Evolutionary conservation across 805 yeast genomes (phyloP).

Genomic region (Candida tammaniensis): DNA sequence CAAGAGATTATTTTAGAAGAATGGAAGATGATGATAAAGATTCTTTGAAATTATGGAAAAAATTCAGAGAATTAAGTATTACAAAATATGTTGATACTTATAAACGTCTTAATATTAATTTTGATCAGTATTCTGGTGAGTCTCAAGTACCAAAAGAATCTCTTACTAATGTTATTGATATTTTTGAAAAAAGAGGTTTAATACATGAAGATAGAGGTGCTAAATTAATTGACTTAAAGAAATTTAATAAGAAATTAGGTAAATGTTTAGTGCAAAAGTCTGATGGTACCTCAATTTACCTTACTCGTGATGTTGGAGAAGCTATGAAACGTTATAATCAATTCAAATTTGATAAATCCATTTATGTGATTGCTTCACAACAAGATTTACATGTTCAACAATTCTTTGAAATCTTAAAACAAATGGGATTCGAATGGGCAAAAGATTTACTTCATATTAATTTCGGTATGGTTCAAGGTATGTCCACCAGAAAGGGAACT

Average conservation of each 20-base stretch:
- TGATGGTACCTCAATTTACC: constrained; percentile 91
- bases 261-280: constrained; percentile 89
- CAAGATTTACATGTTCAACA: constrained; percentile 95
- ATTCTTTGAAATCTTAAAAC: constrained; percentile 88
- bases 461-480: constrained; percentile 97
- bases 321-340: constrained; percentile 85
- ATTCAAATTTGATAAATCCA: constrained; percentile 90
- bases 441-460: constrained; percentile 75
- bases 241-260: constrained; percentile 86
- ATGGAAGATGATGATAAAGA: constrained; percentile 93
- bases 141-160: constrained; percentile 80
- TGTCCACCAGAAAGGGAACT: constrained; percentile 98
- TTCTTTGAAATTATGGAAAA: constrained; percentile 76
- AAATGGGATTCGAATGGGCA: constrained; percentile 90
- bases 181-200: constrained; percentile 65
- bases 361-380: constrained; percentile 93
- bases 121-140: constrained; percentile 92
- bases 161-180: constrained; percentile 63
- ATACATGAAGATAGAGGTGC: constrained; percentile 91
- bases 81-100: constrained; percentile 83
- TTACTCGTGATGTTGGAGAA: constrained; percentile 96
- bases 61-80: constrained; percentile 88
- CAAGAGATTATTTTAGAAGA: constrained; percentile 79
- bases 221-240: constrained; percentile 76
- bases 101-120: constrained; percentile 85